Evolutionary conservation across 305 asterid genomes (phyloP).

Genomic region (Fraxinus platypoda): DNA sequence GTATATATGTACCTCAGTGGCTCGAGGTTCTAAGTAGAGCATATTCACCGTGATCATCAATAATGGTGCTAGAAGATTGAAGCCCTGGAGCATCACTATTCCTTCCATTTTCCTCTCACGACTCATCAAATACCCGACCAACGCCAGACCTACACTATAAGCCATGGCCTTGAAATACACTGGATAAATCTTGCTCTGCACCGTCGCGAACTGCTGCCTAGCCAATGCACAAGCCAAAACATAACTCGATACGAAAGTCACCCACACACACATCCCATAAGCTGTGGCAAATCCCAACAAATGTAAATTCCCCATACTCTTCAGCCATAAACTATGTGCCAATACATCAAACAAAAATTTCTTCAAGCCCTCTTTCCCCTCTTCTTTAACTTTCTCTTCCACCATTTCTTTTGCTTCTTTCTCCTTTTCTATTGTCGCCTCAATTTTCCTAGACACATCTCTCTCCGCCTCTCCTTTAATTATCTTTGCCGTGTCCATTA

Average conservation of each 20-base stretch:
- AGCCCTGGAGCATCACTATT: conserved; percentile 34
- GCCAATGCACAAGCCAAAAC: conserved; percentile 60
- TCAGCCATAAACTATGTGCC: conserved; percentile 23
- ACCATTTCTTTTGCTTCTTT: conserved; percentile 27
- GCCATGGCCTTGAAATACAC: conserved; percentile 70
- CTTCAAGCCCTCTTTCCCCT: conserved; percentile 36
- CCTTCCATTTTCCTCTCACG: not conserved
- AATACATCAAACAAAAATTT: conserved; percentile 31
- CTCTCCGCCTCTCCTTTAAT: conserved; percentile 19
- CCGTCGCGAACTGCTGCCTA: conserved; percentile 61
- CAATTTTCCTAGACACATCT: conserved; percentile 13
- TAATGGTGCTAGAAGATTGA: conserved; percentile 42
- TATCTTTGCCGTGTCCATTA: conserved; percentile 18
- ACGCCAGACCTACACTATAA: conserved; percentile 43
- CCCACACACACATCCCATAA: conserved; percentile 71
- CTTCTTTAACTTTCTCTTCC: conserved; percentile 24
- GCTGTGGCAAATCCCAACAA: conserved; percentile 61
- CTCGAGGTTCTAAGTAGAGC: conserved; percentile 62
- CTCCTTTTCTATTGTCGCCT: conserved; percentile 20
- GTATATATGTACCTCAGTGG: conserved; percentile 49
- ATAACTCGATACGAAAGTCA: conserved; percentile 66
- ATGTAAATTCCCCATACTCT: conserved; percentile 33
- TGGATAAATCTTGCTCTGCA: conserved; percentile 73
- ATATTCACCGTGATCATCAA: conserved; percentile 42
- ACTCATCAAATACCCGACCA: conserved; percentile 54